phyloP scores from a whole-genome alignment of 2,329 filamentous ascomycete genomes.

The Alternaria infectoria region DNA sequence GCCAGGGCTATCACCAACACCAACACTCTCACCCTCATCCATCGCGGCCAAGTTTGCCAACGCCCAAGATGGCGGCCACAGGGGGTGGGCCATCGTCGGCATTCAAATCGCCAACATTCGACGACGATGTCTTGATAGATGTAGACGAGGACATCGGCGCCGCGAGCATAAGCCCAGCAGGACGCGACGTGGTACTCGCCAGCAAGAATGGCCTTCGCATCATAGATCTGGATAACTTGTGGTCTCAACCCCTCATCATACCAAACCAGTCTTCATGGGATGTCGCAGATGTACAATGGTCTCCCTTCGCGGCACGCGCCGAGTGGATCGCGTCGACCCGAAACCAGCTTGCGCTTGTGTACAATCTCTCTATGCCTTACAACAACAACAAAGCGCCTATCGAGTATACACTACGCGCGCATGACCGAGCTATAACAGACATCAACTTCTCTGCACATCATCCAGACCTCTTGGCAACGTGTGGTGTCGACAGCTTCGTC shows the following conservation, averaged over 20 bases:
- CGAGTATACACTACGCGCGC: constrained; percentile 85
- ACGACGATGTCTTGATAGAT: constrained; percentile 81
- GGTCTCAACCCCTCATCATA: constrained; percentile 82
- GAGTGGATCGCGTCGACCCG: constrained; percentile 95
- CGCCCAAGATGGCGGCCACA: constrained; percentile 27
- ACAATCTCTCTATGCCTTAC: constrained; percentile 75
- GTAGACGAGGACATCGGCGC: constrained; percentile 82
- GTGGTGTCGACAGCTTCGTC: constrained; percentile 90
- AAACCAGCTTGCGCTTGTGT: constrained; percentile 91
- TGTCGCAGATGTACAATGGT: constrained; percentile 96
- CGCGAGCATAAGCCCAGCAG: constrained; percentile 89
- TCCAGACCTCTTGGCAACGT: constrained; percentile 86
- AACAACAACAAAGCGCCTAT: constrained; percentile 72
- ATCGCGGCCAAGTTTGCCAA: constrained; percentile 1
- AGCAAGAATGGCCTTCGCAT: constrained; percentile 86
- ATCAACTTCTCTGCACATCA: constrained; percentile 96
- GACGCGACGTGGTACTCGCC: constrained; percentile 87
- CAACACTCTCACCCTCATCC: constrained; percentile 6
- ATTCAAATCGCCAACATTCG: constrained; percentile 87
- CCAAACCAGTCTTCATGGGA: constrained; percentile 91
- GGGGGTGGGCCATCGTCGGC: constrained; percentile 56
- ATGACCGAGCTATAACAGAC: constrained; percentile 88
- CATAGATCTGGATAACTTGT: constrained; percentile 89
- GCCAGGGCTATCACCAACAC: constrained; percentile 11
- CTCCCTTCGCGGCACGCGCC: constrained; percentile 84